A percentile compares a stretch with the other conserved stretches of the same genome.
phyloP scores from a whole-genome alignment of 2,329 filamentous ascomycete species.

The Colletotrichum brevisporum region DNA sequence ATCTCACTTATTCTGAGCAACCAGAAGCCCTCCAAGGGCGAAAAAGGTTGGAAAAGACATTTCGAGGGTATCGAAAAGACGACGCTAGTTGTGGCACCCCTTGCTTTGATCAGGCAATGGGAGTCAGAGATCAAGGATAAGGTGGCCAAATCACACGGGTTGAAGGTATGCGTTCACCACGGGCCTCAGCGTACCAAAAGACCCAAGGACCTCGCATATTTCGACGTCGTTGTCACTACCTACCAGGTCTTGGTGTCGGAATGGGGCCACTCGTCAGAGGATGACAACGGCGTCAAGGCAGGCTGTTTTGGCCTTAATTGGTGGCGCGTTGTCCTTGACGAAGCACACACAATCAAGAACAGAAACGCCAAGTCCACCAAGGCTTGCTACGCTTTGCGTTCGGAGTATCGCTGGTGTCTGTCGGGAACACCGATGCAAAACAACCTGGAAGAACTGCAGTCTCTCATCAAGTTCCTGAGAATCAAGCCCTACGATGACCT shows the following conservation, averaged over 20 bases:
- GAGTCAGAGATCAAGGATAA: slow-evolving; percentile 92
- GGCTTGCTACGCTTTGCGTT: slow-evolving; percentile 86
- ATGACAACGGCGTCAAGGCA: slow-evolving; percentile 73
- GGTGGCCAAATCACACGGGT: slow-evolving; percentile 75
- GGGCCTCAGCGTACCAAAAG: slow-evolving; percentile 87
- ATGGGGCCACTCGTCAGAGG: slow-evolving; percentile 77
- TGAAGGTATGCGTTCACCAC: slow-evolving; percentile 92
- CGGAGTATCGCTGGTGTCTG: slow-evolving; percentile 95
- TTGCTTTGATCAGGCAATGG: slow-evolving; percentile 98
- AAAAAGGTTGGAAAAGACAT: slow-evolving; percentile 76
- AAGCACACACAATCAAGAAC: slow-evolving; percentile 99
- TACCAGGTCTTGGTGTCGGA: slow-evolving; percentile 97
- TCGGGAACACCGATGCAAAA: slow-evolving; percentile 99
- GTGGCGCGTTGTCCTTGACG: slow-evolving; percentile 96
- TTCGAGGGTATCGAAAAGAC: slow-evolving; percentile 79
- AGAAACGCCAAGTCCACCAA: slow-evolving; percentile 96
- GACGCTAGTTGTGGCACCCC: slow-evolving; percentile 91
- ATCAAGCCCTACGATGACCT: slow-evolving; percentile 94
- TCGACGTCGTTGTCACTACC: slow-evolving; percentile 97
- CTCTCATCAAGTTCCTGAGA: slow-evolving; percentile 90
- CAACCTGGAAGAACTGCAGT: slow-evolving; percentile 96
- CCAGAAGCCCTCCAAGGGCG: slow-evolving; percentile 74
- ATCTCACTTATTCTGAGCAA: slow-evolving; percentile 91
- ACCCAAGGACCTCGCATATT: slow-evolving; percentile 81
- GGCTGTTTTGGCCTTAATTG: slow-evolving; percentile 94